These are phyloP conservation scores for Fusarium miscanthi DNA, from an alignment of 2,329 filamentous ascomycete genomes.

Conservation along the genomic window DNA sequence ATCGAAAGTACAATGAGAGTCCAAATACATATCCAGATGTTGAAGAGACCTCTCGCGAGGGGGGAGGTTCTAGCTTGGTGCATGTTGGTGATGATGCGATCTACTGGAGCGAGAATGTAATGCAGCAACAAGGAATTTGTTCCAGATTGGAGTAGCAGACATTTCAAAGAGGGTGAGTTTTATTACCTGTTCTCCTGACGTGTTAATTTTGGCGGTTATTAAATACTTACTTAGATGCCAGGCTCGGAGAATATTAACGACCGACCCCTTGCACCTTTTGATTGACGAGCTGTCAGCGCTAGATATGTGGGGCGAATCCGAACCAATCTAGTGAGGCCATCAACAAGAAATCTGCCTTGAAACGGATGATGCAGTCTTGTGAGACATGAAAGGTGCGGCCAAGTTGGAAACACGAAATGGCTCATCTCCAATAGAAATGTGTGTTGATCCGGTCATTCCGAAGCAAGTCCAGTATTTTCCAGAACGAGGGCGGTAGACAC, in stretches of 20 bases:
- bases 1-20: slow-evolving; percentile 7
- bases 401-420: not conserved
- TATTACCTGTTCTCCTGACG: not conserved
- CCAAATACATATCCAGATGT: slow-evolving; percentile 6
- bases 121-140: not conserved
- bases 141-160: not conserved
- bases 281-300: slow-evolving; percentile 15
- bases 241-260: slow-evolving; percentile 6
- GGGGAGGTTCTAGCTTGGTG: not conserved
- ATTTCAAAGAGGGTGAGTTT: not conserved
- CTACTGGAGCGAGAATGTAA: not conserved
- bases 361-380: not conserved
- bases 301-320: slow-evolving; percentile 9
- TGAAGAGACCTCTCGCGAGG: not conserved
- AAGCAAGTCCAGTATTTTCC: not conserved
- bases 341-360: not conserved
- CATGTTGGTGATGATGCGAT: not conserved
- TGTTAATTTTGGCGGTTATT: not conserved
- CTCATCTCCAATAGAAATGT: not conserved
- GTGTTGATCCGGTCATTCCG: not conserved
- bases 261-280: not conserved
- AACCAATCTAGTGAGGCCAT: not conserved
- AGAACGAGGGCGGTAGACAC: not conserved
- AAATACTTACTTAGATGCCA: not conserved
- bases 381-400: not conserved